phyloP scores from a whole-genome alignment of 441 rosid genomes.

The Bocquillonia castaneifolia region DNA sequence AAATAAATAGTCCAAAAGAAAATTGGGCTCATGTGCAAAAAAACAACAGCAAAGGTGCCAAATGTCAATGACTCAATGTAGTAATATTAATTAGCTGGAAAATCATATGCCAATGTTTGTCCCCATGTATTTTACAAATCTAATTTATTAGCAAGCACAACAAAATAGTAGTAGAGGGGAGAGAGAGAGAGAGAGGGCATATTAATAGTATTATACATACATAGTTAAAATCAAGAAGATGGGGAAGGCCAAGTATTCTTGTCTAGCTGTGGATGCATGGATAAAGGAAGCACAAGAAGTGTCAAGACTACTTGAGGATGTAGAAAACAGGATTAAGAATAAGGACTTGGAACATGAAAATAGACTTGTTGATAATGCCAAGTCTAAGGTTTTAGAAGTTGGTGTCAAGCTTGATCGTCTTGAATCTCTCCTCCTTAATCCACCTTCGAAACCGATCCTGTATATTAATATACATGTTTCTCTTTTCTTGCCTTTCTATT shows the following conservation, averaged over 20 bases:
- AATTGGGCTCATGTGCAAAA: no score
- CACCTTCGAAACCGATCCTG: conserved; percentile 46
- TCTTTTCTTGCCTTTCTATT: neutral
- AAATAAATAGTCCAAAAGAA: no score
- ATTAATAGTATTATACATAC: no score
- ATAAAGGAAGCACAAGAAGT: conserved; percentile 48
- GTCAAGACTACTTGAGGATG: conserved; percentile 34
- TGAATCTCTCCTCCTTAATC: conserved; percentile 48
- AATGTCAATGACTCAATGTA: no score
- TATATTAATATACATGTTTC: conserved; percentile 21
- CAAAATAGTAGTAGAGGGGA: no score
- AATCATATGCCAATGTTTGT: no score
- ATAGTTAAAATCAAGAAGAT: no score
- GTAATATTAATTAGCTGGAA: no score
- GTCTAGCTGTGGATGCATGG: conserved; percentile 39
- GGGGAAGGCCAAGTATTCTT: conserved; percentile 25
- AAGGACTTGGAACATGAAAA: conserved; percentile 11
- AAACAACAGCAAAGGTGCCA: no score
- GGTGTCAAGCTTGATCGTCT: conserved; percentile 51
- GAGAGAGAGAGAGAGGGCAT: no score
- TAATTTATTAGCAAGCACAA: no score
- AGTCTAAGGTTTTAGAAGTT: conserved; percentile 42
- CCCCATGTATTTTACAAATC: no score
- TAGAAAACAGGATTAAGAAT: conserved; percentile 34
- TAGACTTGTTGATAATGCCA: conserved; percentile 23